Evolutionary conservation across 345 rosid genomes (phyloP).

Genomic region (Eucalyptus cloeziana): DNA sequence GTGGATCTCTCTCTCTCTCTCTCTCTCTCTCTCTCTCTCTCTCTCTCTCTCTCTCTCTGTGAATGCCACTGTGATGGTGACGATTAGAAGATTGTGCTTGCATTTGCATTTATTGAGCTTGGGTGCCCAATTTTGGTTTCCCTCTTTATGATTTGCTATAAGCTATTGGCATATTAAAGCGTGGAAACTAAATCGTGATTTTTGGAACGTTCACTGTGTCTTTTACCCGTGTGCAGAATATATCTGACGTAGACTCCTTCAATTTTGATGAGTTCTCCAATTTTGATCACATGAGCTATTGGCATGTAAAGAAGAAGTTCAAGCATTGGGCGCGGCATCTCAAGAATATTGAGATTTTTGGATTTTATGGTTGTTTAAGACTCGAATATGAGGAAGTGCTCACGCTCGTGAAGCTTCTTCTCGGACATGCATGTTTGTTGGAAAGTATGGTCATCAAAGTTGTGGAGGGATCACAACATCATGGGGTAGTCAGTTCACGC

Average conservation of each 20-base stretch:
- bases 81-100: not conserved
- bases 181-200: not conserved
- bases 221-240: not conserved
- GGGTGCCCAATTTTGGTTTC: not conserved
- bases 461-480: not conserved
- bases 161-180: not conserved
- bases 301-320: not conserved
- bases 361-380: not conserved
- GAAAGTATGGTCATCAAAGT: not conserved
- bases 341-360: not conserved
- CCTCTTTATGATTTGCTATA: not conserved
- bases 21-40: not conserved
- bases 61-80: not conserved
- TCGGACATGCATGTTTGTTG: not conserved
- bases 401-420: not conserved
- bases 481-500: accelerated
- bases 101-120: not conserved
- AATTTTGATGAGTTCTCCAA: not conserved
- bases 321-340: accelerated
- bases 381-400: not conserved
- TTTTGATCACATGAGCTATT: not conserved
- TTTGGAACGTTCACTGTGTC: not conserved
- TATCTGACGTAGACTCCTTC: not conserved
- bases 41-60: too few relatives aligned
- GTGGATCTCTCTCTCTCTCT: not conserved